Evolutionary conservation across 2,329 filamentous ascomycete genomes (phyloP), one percentile per base, ranked within the genome.

Genomic region (Curvularia hawaiiensis): DNA sequence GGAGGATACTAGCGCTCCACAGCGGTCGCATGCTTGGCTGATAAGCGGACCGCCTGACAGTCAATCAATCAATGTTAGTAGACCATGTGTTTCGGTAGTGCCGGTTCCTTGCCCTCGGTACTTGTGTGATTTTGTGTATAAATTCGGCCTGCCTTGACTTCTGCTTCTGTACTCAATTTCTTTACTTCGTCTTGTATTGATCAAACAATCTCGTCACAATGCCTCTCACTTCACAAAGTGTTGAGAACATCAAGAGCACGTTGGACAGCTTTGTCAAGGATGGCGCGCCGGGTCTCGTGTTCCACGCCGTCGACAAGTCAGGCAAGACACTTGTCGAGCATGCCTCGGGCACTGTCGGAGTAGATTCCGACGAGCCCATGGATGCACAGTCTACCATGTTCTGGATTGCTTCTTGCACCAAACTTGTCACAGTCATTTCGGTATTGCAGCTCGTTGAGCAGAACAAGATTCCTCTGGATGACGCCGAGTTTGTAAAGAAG

Each of bases 371-470:
- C 0, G 80, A 85, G 45, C 76, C 81, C 4, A 86, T 90, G 83
- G 81, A 81, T 0, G 73, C 85, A 0, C 85, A 90, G 39, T 43
- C 47, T 2, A 85, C 79, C 9, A 75, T 85, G 1, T 90, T 88
- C 65, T 85, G 82, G 81, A 81, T 85, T 20, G 82, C 82, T 1
- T 82, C 80, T 1, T 84, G 81, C 66, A 83, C 80, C 1, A 78
- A 77, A 52, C 62, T 76, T n/a, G 65, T 75, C 38, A 72, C 74
- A 1, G 62, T 64, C 8, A 65, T 77, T 39, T 70, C 72, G 2
- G 56, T 67, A 10, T 58, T 77, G 40, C 76, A 78, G 48, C 69
- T 77, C 16, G 68, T 74, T 4, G 76, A 78, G 57, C 68, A 74
- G 49, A 72, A 73, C 20, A 76, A 72, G 46, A 62, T 77, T 24